Evolutionary conservation across 345 rosid species (phyloP), one percentile per base, ranked within the genome.

Genomic region (Excoecaria agallocha): DNA sequence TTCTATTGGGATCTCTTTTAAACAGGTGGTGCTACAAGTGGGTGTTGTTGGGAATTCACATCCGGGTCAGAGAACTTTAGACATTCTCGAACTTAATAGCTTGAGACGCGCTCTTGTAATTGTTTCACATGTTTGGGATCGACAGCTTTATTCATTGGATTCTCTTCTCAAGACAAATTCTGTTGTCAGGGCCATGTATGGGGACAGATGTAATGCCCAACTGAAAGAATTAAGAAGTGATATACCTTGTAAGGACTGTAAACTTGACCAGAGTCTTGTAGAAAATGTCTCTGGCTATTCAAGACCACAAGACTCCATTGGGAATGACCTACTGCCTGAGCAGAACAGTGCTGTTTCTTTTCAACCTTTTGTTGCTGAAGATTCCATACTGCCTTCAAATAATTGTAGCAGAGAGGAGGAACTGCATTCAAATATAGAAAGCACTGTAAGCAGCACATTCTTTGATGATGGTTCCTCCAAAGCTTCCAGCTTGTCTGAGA

Each of bases 51-150:
- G 86, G 73, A 70, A 73, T 67, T 77, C 85, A 22, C 86, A 81
- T 74, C 68, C 70, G 20, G 83, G 76, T 58, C 86, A 76, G 63
- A 73, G 68, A 19, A 78, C 81, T 78, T 63, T 90, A 46, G 98
- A 96, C 86, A 90, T 93, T 78, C 81, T 96, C 9, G 96, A 96
- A 69, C 86, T 93, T 25, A 93, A 93, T 80, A 83, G 85, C 5
- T 24, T 89, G 78, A 90, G 93, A 70, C 88, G 84, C 38, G 85
- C 91, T 62, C 90, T 96, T 69, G 76, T 93, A 76, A 84, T 90
- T 74, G 87, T 86, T 67, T 84, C 92, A 24, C 86, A 86, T 80
- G 92, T 87, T 76, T 96, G 98, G 99, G 89, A 88, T 77, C 84
- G 80, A 48, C 94, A 83, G 81, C 92, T 96, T 54, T 81, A 80